These are phyloP conservation scores for Oryza officinalis DNA, from an alignment of 176 grass and related monocot genomes.

Conservation along the genomic window DNA sequence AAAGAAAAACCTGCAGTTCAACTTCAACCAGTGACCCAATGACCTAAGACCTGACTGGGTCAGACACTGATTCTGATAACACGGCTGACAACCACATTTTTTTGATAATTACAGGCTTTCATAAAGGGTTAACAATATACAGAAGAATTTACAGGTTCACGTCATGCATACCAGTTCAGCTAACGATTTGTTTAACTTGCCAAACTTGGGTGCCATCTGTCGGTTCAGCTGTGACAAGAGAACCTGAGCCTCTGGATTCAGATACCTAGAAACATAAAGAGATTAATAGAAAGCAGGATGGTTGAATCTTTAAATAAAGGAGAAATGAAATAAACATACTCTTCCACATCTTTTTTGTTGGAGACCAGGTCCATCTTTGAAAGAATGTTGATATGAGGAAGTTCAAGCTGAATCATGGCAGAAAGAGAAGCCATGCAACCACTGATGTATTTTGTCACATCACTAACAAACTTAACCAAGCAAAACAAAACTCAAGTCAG, in stretches of 20 bases:
- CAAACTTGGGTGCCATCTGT: conserved; percentile 90
- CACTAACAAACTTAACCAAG: conserved; percentile 73
- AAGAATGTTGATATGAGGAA: conserved; percentile 97
- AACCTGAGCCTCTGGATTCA: conserved; percentile 78
- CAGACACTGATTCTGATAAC: background rate
- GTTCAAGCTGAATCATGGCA: conserved; percentile 98
- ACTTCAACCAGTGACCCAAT: too few relatives aligned
- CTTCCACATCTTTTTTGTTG: conserved; percentile 89
- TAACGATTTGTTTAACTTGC: conserved; percentile 80
- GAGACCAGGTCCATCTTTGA: conserved; percentile 93
- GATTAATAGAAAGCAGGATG: background rate
- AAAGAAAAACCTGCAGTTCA: too few relatives aligned
- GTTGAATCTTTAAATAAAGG: background rate
- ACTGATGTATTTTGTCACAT: conserved; percentile 97
- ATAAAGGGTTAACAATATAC: background rate
- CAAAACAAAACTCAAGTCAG: conserved; percentile 36
- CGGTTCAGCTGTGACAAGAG: conserved; percentile 87
- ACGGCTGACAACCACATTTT: background rate
- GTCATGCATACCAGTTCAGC: conserved; percentile 66
- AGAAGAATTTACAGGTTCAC: background rate
- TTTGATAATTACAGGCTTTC: background rate
- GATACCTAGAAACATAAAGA: conserved; percentile 58
- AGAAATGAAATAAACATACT: conserved; percentile 50
- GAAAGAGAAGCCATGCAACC: conserved; percentile 97
- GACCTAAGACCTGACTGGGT: too few relatives aligned